Conservation (phyloP, 2,329 filamentous ascomycete genomes). For the Aspergillus sojae region DNA sequence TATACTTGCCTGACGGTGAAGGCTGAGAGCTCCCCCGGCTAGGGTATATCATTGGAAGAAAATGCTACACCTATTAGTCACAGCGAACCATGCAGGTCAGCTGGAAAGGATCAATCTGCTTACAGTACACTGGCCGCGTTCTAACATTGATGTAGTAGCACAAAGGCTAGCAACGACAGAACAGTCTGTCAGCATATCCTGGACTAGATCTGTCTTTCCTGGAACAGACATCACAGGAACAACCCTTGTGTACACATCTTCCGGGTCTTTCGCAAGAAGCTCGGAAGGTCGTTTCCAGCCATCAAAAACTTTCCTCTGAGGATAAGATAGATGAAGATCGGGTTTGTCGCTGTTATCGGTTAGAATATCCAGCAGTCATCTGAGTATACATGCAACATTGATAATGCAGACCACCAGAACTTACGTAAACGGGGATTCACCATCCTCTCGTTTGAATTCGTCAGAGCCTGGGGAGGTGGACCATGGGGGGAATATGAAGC, state of each 20-base stretch:
- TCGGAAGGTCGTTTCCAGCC: conserved; percentile 80
- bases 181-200: conserved; percentile 94
- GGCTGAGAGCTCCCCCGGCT: conserved; percentile 66
- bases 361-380: conserved; percentile 20
- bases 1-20: conserved; percentile 83
- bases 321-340: conserved; percentile 70
- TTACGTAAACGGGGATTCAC: conserved; percentile 65
- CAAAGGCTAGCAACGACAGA: conserved; percentile 96
- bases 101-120: conserved; percentile 18
- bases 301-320: conserved; percentile 74
- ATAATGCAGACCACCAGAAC: conserved; percentile 24
- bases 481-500: conserved; percentile 85
- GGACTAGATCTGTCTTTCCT: conserved; percentile 77
- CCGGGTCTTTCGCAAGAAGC: conserved; percentile 55
- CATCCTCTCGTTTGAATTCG: conserved; percentile 62
- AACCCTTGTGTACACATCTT: conserved; percentile 13
- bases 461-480: conserved; percentile 59
- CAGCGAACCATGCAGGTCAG: background rate
- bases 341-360: conserved; percentile 63
- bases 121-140: conserved; percentile 71
- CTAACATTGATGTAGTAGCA: conserved; percentile 71
- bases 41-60: conserved; percentile 74
- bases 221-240: conserved; percentile 60
- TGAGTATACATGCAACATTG: background rate
- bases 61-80: conserved; percentile 54